phyloP scores from a whole-genome alignment of 1,139 yeast species.

The Barnettozyma hawaiiensis region DNA sequence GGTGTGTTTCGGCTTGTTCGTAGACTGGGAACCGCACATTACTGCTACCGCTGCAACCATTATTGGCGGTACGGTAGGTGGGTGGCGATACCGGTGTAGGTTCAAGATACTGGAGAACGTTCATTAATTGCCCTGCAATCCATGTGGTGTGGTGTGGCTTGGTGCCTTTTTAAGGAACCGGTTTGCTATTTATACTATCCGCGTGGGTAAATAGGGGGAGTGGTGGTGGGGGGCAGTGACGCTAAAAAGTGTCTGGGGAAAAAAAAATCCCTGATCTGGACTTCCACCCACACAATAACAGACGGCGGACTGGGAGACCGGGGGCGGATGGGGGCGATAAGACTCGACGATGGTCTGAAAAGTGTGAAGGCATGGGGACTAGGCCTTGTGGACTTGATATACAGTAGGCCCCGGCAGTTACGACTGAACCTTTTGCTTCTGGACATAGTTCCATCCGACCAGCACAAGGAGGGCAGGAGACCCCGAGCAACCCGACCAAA shows the following conservation, averaged over 20 bases:
- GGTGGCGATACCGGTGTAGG: slow-evolving; percentile 50
- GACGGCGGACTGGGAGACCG: too few relatives aligned
- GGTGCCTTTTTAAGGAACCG: background rate
- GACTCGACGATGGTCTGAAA: too few relatives aligned
- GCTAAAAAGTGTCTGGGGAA: background rate
- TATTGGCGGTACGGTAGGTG: slow-evolving; percentile 33
- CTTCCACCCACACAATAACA: too few relatives aligned
- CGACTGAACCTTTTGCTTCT: too few relatives aligned
- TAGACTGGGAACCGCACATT: slow-evolving; percentile 41
- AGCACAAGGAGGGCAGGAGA: too few relatives aligned
- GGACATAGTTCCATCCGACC: too few relatives aligned
- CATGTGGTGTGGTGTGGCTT: background rate
- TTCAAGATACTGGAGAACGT: slow-evolving; percentile 39
- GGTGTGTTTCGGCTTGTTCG: slow-evolving; percentile 30
- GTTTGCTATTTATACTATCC: background rate
- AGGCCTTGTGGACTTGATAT: too few relatives aligned
- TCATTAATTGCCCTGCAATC: too few relatives aligned
- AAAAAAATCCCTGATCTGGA: background rate
- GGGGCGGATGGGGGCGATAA: too few relatives aligned
- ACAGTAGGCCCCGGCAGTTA: too few relatives aligned
- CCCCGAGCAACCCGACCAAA: too few relatives aligned
- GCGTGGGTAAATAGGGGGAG: slow-evolving; percentile 2
- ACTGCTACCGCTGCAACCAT: slow-evolving; percentile 24
- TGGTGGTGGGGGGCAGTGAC: background rate
- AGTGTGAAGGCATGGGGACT: too few relatives aligned